Evolutionary conservation across 2,329 filamentous ascomycete species (phyloP).

Genomic region (Scedosporium minutisporum): DNA sequence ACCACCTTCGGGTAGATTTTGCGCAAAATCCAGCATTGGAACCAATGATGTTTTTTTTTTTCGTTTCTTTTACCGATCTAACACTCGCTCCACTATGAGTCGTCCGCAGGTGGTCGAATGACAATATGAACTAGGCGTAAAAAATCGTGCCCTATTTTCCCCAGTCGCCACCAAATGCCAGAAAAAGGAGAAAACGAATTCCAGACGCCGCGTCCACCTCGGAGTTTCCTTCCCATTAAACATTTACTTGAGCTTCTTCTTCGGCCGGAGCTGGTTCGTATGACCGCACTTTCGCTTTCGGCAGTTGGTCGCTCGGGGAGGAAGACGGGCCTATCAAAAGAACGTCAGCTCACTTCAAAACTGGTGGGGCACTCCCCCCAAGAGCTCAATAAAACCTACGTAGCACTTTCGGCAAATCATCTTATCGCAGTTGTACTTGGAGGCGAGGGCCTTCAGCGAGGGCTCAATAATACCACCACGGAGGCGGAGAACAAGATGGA

Average conservation of each 20-base stretch:
- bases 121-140: not conserved
- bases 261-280: constrained; percentile 99
- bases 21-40: not conserved
- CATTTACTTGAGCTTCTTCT: constrained; percentile 96
- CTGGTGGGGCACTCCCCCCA: too few relatives aligned
- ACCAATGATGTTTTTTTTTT: not conserved
- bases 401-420: constrained; percentile 99
- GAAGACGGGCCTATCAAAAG: constrained; percentile 59
- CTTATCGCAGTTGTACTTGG: constrained; percentile 99
- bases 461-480: constrained; percentile 99
- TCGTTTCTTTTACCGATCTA: constrained; percentile 1
- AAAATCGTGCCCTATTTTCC: constrained; percentile 19
- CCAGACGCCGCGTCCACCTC: constrained; percentile 35
- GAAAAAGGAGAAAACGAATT: constrained; percentile 18
- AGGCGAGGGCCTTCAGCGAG: constrained; percentile 93
- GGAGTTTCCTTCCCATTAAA: constrained; percentile 15
- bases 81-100: not conserved
- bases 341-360: not conserved
- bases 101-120: not conserved
- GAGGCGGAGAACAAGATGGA: constrained; percentile 96
- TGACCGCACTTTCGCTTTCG: constrained; percentile 99
- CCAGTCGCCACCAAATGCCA: constrained; percentile 26
- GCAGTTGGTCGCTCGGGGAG: constrained; percentile 99
- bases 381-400: constrained; percentile 46
- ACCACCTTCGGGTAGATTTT: not conserved